Percentiles rank a stretch among this genome's conserved stretches.
Conservation (phyloP, 768 basidiomycete genomes). For the Tubosaeta sp. region DNA sequence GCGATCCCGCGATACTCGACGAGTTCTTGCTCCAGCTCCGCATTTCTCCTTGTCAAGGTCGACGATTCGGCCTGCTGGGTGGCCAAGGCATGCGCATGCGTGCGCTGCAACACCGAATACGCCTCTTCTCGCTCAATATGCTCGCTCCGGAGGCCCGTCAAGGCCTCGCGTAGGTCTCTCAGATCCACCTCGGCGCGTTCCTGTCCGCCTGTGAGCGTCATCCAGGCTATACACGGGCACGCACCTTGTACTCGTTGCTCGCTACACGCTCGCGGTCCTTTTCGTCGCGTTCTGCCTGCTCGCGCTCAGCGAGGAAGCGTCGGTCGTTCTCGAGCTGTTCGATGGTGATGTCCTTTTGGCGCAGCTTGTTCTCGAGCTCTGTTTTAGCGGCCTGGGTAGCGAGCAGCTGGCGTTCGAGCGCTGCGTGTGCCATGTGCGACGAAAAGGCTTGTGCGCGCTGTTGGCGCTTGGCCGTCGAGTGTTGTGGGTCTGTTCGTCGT, state of each 20-base stretch:
- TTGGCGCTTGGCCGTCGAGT: slow-evolving; percentile 62
- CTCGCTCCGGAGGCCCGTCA: slow-evolving; percentile 51
- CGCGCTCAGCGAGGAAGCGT: slow-evolving; percentile 63
- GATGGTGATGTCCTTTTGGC: slow-evolving; percentile 58
- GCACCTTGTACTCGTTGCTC: slow-evolving; percentile 58
- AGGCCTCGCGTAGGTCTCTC: slow-evolving; percentile 44
- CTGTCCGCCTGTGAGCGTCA: background rate
- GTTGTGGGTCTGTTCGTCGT: slow-evolving; percentile 50
- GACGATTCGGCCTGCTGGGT: slow-evolving; percentile 50
- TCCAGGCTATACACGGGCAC: slow-evolving; percentile 14
- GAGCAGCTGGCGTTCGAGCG: slow-evolving; percentile 65
- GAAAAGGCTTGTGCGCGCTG: slow-evolving; percentile 61
- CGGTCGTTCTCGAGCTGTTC: slow-evolving; percentile 69
- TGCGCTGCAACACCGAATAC: slow-evolving; percentile 44
- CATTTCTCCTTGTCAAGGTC: slow-evolving; percentile 42
- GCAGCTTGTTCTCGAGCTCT: slow-evolving; percentile 64
- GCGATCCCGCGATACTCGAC: slow-evolving; percentile 38
- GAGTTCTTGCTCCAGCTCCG: slow-evolving; percentile 47
- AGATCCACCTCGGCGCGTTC: slow-evolving; percentile 40
- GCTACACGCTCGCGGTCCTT: slow-evolving; percentile 54
- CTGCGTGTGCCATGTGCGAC: slow-evolving; percentile 55
- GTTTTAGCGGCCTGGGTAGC: slow-evolving; percentile 56
- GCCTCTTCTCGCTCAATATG: slow-evolving; percentile 59
- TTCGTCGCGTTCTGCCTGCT: slow-evolving; percentile 64
- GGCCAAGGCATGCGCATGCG: slow-evolving; percentile 45